Evolutionary conservation across 352 stramenopile species (phyloP).

Genomic region (Pythium aquatile): DNA sequence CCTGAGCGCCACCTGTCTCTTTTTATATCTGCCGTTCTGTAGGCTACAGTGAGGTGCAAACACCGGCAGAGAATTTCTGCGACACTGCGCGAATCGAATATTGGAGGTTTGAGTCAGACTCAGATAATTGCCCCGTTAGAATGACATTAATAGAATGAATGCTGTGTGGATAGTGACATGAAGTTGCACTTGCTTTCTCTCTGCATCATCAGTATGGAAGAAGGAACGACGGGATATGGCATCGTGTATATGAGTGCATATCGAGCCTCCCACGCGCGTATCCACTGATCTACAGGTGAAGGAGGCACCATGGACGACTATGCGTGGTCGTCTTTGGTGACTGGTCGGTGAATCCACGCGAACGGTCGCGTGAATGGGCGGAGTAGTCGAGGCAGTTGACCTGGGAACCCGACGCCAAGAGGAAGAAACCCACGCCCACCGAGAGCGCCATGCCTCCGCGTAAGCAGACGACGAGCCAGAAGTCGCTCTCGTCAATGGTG

Average conservation of each 20-base stretch:
- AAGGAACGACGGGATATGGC: not conserved
- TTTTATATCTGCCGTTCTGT: slow-evolving; percentile 13
- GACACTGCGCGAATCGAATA: slow-evolving; percentile 16
- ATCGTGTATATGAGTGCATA: not conserved
- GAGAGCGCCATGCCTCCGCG: slow-evolving; percentile 38
- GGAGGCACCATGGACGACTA: not conserved
- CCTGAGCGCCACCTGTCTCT: slow-evolving; percentile 15
- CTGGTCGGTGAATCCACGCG: not conserved
- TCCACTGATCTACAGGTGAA: not conserved
- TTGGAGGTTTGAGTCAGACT: slow-evolving; percentile 3
- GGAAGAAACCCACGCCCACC: not conserved
- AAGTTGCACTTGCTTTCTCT: slow-evolving; percentile 18
- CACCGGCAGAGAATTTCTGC: not conserved
- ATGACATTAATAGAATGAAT: not conserved
- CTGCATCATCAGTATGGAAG: not conserved
- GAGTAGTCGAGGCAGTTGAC: not conserved
- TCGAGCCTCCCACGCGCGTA: not conserved
- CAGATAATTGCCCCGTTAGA: not conserved
- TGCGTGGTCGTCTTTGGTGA: not conserved
- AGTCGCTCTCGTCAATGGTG: slow-evolving; percentile 8
- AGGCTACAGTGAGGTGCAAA: not conserved
- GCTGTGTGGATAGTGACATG: slow-evolving; percentile 15
- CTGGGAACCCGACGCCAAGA: not conserved
- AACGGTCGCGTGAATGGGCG: slow-evolving; percentile 2
- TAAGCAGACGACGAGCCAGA: slow-evolving; percentile 34